Conservation (phyloP, 2,329 filamentous ascomycete species). For the Xylariaceae sp. region DNA sequence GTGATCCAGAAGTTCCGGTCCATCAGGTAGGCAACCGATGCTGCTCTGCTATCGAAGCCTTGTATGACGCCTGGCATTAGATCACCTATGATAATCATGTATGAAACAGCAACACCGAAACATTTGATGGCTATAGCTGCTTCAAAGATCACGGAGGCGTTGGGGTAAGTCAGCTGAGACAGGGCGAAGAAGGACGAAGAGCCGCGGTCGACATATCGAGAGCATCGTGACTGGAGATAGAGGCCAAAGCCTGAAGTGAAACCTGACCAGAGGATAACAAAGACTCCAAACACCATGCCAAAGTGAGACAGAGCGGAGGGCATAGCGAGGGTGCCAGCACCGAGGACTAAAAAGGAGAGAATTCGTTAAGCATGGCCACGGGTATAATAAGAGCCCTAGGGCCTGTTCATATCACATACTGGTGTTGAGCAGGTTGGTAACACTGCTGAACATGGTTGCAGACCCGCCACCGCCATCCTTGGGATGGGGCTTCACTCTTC, state of each 20-base stretch:
- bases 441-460: slow-evolving; percentile 83
- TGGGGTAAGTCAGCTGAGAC: slow-evolving; percentile 93
- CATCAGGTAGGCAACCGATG: slow-evolving; percentile 66
- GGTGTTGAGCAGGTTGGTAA: slow-evolving; percentile 93
- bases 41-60: slow-evolving; percentile 65
- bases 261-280: slow-evolving; percentile 89
- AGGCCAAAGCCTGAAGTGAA: slow-evolving; percentile 85
- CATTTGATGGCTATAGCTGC: slow-evolving; percentile 95
- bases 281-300: slow-evolving; percentile 77
- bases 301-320: slow-evolving; percentile 94
- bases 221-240: slow-evolving; percentile 89
- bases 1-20: slow-evolving; percentile 98
- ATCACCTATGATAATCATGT: slow-evolving; percentile 97
- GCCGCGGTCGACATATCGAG: slow-evolving; percentile 86
- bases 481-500: slow-evolving; percentile 53
- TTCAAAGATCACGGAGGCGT: slow-evolving; percentile 92
- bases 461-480: slow-evolving; percentile 70
- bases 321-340: slow-evolving; percentile 90
- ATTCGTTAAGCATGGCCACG: slow-evolving; percentile 17
- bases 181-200: slow-evolving; percentile 92
- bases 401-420: slow-evolving; percentile 50
- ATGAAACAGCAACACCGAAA: slow-evolving; percentile 94
- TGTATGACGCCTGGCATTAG: slow-evolving; percentile 91
- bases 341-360: slow-evolving; percentile 62
- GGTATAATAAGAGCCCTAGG: background rate